A percentile compares a stretch with the other conserved stretches of the same genome.
These are phyloP conservation scores for Mucor plumbeus DNA, from an alignment of 371 early-diverging fungal species.

Conservation along the genomic window DNA sequence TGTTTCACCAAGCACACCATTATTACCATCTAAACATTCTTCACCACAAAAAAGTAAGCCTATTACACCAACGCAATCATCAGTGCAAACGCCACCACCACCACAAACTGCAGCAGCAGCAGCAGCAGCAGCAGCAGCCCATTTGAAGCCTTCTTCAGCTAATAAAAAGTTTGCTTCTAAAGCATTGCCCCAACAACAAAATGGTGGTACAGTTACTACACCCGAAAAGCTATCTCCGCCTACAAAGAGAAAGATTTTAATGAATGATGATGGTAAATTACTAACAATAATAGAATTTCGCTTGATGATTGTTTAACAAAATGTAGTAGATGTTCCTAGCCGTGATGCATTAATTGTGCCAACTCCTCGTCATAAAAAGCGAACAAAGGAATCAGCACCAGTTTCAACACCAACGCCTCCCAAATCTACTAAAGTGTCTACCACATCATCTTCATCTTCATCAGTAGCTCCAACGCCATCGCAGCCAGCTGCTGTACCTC, in stretches of 20 bases:
- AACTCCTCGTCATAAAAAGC: conserved; percentile 1
- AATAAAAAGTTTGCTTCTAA: conserved; percentile 12
- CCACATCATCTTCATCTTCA: neutral
- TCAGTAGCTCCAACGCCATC: neutral
- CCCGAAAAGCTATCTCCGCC: neutral
- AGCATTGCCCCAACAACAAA: conserved; percentile 7
- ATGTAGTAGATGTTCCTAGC: neutral
- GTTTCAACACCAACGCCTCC: neutral
- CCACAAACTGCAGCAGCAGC: neutral
- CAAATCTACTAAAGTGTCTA: neutral
- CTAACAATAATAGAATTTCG: neutral
- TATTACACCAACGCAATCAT: neutral
- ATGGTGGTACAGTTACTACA: neutral
- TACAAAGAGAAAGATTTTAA: neutral
- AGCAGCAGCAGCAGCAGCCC: neutral
- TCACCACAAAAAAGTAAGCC: conserved; percentile 1
- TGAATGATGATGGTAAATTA: conserved; percentile 3
- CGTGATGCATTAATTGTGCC: neutral
- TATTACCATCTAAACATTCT: neutral
- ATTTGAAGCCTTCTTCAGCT: conserved; percentile 17
- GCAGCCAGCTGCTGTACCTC: neutral
- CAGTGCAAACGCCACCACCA: neutral
- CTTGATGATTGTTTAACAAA: neutral
- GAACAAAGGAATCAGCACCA: neutral
- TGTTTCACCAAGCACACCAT: neutral